Evolutionary conservation across 352 stramenopile genomes (phyloP), one percentile per base, ranked within the genome.

Genomic region (Phytophthora aleatoria): DNA sequence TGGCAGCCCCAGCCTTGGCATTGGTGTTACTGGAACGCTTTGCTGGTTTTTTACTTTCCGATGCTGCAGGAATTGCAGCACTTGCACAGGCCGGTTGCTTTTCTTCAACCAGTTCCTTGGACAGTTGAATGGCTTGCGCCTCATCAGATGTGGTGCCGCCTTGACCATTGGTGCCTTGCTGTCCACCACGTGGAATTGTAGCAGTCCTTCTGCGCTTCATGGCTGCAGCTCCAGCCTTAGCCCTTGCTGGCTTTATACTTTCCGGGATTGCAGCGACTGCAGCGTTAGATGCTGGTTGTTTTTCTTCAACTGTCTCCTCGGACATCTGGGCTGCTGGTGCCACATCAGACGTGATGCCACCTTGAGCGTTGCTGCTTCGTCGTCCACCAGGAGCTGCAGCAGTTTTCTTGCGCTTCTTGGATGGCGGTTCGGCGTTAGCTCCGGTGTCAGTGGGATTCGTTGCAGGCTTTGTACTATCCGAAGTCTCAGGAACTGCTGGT

Each of bases 51-150:
- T 41, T 41, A 41, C 35, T 41, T n/a, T 41, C 33, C 33, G 38
- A 38, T n/a, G n/a, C 9, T 36, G 31, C 11, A 41, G 35, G 9
- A 20, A 5, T 28, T 48, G 15, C 42, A 36, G 31, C 20, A 20
- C n/a, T 45, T 20, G 39, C 15, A n/a, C 8, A 1, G 8, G 15
- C 27, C 15, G 12, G 45, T 27, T 52, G 27, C 6, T 27, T 38
- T 35, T 52, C 45, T 52, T 52, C 27, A 26, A 7, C 38, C 38
- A 16, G 13, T 11, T 16, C 45, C 27, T 24, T 52, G 10, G 61
- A 77, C 50, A 73, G 70, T 36, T 72, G 64, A 12, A 75, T 43
- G 43, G 64, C 71, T 58, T 76, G 63, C 36, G 76, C 68, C 35
- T 77, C 61, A 39, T 76, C 69, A 28, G 5, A 20, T 20, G 20